Evolutionary conservation across 805 yeast species (phyloP), one percentile per base, ranked within the genome.

Genomic region (Yarrowia divulgata): DNA sequence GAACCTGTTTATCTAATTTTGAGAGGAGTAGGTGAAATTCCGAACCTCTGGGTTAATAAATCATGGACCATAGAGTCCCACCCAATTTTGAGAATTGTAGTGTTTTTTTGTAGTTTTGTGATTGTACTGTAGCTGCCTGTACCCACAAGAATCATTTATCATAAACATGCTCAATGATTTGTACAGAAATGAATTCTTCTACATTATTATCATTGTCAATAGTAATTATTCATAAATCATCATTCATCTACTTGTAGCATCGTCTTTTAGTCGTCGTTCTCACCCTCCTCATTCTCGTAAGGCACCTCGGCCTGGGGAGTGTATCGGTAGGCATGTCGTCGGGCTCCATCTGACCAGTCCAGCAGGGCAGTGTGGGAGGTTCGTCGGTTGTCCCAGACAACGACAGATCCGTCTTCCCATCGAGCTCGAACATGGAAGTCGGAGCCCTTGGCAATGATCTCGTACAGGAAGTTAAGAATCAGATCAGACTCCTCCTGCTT

Each of bases 331-430:
- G 90, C 90, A 73, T 90, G 94, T 78, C 95, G 85, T 29, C 85
- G 81, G 43, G 83, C 85, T 29, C 88, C 87, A 57, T 85, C 82
- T 69, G 85, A 89, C 90, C 91, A 90, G 76, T 90, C 94, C 58
- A 86, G 81, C 35, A 87, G 81, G 16, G 92, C 92, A 16, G 91
- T 82, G 76, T 90, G 94, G 42, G 85, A 78, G 14, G 87, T 84
- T 73, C 90, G 81, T 77, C 94, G 84, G 81, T 90, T 89, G 75
- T 90, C 94, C 93, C 93, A 90, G 34, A 88, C 80, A 40, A 87
- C 90, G 55, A 89, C 90, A 0, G 93, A 81, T 43, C 84, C 84
- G 35, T 88, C 88, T 74, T 88, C 91, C 90, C 92, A 90, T 62
- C 78, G 82, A 8, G 90, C 91, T 75, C 93, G 84, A 69, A 88